Evolutionary conservation across 2,329 filamentous ascomycete genomes (phyloP), one percentile per base, ranked within the genome.

Genomic region (Tolypocladium inflatum): DNA sequence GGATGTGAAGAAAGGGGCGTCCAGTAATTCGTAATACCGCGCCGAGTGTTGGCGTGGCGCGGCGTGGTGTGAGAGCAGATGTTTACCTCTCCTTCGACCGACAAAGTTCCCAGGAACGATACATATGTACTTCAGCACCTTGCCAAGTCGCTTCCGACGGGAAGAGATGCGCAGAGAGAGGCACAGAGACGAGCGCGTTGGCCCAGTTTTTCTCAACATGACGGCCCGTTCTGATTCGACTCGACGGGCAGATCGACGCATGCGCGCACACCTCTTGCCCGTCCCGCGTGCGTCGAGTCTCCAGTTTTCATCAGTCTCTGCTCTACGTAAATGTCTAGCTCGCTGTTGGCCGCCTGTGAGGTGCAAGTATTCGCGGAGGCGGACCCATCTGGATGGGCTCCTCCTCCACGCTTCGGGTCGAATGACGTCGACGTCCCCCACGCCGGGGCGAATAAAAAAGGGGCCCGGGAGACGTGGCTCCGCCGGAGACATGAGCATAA

Each of bases 401-500:
- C 45, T 30, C 37, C 23, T 30, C 37, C 52, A 13, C 52, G 52
- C 53, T n/a, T 26, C 53, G 13, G 53, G 37, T 54, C 13, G 48
- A 51, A 57, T 61, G 60, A 61, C 60, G 60, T 61, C 59, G 59
- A 6, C 48, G 48, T 50, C 55, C 60, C 54, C 58, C 60, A 60
- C 58, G 60, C 7, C 7, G 17, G 21, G 15, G 26, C 26, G 26
- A 33, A 1, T 11, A 7, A 33, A 43, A 37, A 43, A 55, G 39
- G 15, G 39, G 15, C 54, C 26, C 26, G 35, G 43, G 13, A 13
- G 21, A 23, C 3, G n/a, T 10, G 19, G n/a, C 8, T 11, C 26
- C 26, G 26, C 6, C 4, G 26, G 26, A 30, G 30, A 33, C 30
- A 9, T 33, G 30, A 33, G 26, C 4, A 30, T 30, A 6, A 6